Conservation (phyloP, 345 rosid species). For the Eucalyptus globulus region DNA sequence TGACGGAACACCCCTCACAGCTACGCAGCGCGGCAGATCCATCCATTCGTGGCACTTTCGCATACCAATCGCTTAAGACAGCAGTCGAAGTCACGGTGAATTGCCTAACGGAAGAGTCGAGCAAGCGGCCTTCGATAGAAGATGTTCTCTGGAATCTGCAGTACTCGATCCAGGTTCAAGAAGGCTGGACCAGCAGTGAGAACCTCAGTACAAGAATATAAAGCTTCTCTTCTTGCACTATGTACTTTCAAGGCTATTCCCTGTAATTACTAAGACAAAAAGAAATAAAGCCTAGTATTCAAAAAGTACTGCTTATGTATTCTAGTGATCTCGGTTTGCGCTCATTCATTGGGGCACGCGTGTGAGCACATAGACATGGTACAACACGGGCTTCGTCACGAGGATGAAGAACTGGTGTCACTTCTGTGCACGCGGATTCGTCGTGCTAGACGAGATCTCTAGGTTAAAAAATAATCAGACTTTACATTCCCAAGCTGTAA, state of each 20-base stretch:
- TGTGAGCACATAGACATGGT: not conserved
- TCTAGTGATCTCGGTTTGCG: not conserved
- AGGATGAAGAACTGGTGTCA: not conserved
- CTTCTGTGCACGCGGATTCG: not conserved
- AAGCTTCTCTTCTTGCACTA: not conserved
- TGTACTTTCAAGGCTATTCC: not conserved
- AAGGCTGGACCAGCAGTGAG: conserved; percentile 84
- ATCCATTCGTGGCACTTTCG: conserved; percentile 48
- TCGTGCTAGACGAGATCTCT: not conserved
- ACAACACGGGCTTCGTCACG: not conserved
- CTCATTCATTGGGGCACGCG: not conserved
- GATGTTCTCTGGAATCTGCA: conserved; percentile 95
- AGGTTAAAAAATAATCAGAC: not conserved
- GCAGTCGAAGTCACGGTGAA: conserved; percentile 58
- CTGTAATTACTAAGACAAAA: not conserved
- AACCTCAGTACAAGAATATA: conserved; percentile 28
- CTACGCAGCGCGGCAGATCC: conserved; percentile 41
- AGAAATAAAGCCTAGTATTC: not conserved
- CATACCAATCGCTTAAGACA: conserved; percentile 72
- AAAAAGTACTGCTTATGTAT: not conserved
- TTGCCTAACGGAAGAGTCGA: conserved; percentile 52
- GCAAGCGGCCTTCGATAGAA: conserved; percentile 69
- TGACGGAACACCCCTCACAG: conserved; percentile 48
- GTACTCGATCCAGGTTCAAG: conserved; percentile 82
- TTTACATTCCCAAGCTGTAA: not conserved